These are phyloP conservation scores for Panicum virgatum DNA, from an alignment of 202 grass and related monocot species.

Conservation along the genomic window DNA sequence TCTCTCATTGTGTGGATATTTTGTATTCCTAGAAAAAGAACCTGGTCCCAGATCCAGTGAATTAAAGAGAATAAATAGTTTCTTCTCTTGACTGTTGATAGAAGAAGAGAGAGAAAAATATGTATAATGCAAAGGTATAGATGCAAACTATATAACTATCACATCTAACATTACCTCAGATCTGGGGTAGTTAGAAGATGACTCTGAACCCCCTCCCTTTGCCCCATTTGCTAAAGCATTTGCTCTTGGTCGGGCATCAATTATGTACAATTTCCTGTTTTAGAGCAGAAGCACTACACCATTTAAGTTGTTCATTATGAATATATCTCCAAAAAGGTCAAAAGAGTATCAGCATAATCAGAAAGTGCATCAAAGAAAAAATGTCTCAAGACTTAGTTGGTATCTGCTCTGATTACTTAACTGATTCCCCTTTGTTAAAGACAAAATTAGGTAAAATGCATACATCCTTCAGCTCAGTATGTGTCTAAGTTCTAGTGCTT, in stretches of 20 bases:
- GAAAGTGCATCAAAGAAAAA: conserved; percentile 8
- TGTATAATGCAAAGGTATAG: conserved; percentile 13
- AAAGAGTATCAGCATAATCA: conserved; percentile 17
- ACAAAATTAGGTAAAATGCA: conserved; percentile 14
- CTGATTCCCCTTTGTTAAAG: conserved; percentile 12
- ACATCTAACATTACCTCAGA: conserved; percentile 69
- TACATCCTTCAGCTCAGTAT: conserved; percentile 25
- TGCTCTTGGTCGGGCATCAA: conserved; percentile 95
- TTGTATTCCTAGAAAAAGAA: conserved; percentile 95
- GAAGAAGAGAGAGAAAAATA: neutral
- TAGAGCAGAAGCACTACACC: conserved; percentile 27
- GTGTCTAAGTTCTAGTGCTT: neutral
- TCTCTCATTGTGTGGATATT: conserved; percentile 99
- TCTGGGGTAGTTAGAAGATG: conserved; percentile 88
- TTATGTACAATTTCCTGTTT: conserved; percentile 95
- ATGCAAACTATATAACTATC: conserved; percentile 2
- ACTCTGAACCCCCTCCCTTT: conserved; percentile 97
- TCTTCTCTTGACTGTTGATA: neutral
- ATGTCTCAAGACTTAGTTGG: conserved; percentile 5
- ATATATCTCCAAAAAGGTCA: conserved; percentile 9
- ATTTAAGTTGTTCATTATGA: neutral
- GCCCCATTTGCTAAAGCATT: conserved; percentile 98
- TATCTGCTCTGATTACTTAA: conserved; percentile 7
- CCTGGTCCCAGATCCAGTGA: conserved; percentile 55
- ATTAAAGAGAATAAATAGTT: conserved; percentile 32